These are phyloP conservation scores for Symbiodinium pilosum DNA, from an alignment of 73 alveolate genomes.

Conservation along the genomic window DNA sequence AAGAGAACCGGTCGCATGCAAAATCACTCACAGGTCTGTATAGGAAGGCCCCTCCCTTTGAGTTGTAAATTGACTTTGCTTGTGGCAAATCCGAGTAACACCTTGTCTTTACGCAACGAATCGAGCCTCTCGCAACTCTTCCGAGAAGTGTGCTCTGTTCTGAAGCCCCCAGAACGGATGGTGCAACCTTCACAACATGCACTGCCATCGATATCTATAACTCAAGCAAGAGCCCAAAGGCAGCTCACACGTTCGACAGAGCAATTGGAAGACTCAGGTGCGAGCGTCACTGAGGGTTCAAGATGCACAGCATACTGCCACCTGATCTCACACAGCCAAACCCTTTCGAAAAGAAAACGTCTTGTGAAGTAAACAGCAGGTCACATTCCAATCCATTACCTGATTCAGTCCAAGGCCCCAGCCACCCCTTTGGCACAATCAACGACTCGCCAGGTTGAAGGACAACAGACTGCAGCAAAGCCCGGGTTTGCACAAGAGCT, in stretches of 20 bases:
- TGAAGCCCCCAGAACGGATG: slow-evolving; percentile 85
- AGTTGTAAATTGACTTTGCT: too few species aligned
- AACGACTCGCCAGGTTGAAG: slow-evolving; percentile 81
- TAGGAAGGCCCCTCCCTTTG: too few species aligned
- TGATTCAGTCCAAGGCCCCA: not conserved
- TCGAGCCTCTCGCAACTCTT: slow-evolving; percentile 89
- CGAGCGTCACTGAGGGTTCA: slow-evolving; percentile 60
- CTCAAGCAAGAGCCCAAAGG: not conserved
- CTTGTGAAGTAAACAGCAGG: too few species aligned
- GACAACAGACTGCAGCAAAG: slow-evolving; percentile 13
- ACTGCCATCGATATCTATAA: not conserved
- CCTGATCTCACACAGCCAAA: not conserved
- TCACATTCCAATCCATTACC: too few species aligned
- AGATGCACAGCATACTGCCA: slow-evolving; percentile 90
- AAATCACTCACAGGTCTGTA: too few species aligned
- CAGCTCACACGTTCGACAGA: not conserved
- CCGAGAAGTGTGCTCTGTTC: slow-evolving; percentile 66
- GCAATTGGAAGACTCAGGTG: not conserved
- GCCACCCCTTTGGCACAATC: slow-evolving; percentile 70
- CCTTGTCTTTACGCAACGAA: too few species aligned
- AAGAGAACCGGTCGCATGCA: not conserved
- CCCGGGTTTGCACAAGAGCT: too few species aligned
- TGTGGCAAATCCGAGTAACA: too few species aligned
- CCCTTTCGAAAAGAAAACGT: too few species aligned
- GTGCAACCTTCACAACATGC: slow-evolving; percentile 24